These are phyloP conservation scores for Exophiala mesophila DNA, from an alignment of 2,329 filamentous ascomycete genomes.

Conservation along the genomic window DNA sequence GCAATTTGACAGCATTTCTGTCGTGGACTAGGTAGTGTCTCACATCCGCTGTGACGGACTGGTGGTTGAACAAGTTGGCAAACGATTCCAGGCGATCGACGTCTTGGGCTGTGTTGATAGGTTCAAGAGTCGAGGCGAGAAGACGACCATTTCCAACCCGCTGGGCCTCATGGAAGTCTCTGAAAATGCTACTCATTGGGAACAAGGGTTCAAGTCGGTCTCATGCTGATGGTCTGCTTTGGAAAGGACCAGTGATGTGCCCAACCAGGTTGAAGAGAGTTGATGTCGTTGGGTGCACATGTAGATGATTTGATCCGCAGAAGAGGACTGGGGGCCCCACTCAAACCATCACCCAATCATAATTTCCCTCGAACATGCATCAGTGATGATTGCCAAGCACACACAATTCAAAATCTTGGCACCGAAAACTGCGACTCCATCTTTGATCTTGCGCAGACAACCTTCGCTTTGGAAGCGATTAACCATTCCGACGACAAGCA, in stretches of 20 bases:
- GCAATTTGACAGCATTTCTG: conserved; percentile 50
- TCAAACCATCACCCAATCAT: too few relatives aligned
- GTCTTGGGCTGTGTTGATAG: conserved; percentile 59
- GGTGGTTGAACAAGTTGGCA: conserved; percentile 63
- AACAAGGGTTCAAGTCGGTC: conserved; percentile 2
- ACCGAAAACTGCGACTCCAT: conserved; percentile 8
- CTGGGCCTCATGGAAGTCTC: conserved; percentile 68
- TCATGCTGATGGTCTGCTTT: too few relatives aligned
- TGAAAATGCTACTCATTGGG: conserved; percentile 68
- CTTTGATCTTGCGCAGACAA: background rate
- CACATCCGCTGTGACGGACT: conserved; percentile 64
- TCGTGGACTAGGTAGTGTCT: conserved; percentile 65
- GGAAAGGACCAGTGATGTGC: too few relatives aligned
- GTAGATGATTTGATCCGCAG: too few relatives aligned
- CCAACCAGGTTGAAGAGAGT: too few relatives aligned
- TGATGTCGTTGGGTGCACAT: too few relatives aligned
- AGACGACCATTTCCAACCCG: conserved; percentile 61
- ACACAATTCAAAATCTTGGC: conserved; percentile 15
- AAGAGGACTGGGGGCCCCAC: too few relatives aligned
- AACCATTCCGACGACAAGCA: conserved; percentile 35
- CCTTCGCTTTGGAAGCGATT: conserved; percentile 7
- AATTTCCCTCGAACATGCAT: too few relatives aligned
- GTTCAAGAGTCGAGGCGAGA: conserved; percentile 70
- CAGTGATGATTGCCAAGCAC: conserved; percentile 10
- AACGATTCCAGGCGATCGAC: conserved; percentile 65